phyloP scores from a whole-genome alignment of 2,329 filamentous ascomycete species.

The Berkeleyomyces basicola region DNA sequence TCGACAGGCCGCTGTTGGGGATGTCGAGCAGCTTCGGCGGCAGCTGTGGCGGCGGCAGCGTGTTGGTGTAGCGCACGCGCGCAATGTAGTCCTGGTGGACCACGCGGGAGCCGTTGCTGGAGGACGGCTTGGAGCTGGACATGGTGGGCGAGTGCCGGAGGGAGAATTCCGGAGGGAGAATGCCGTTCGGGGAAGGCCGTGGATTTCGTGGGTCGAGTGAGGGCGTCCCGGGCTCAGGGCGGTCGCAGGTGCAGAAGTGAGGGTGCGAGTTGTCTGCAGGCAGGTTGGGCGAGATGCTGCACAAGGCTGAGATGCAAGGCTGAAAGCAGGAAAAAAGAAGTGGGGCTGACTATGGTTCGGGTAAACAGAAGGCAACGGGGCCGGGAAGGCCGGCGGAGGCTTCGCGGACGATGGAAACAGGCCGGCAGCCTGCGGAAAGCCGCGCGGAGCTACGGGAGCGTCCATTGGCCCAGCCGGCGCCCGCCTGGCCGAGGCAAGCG shows the following conservation, averaged over 20 bases:
- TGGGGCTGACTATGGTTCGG: neutral
- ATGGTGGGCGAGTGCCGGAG: neutral
- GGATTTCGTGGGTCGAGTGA: neutral
- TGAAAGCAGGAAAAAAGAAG: neutral
- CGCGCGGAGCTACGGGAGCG: neutral
- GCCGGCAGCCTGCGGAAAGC: too few species aligned
- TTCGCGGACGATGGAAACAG: too few species aligned
- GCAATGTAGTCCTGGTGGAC: conserved; percentile 95
- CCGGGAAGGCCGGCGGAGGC: too few species aligned
- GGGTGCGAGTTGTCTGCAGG: neutral
- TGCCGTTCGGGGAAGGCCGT: neutral
- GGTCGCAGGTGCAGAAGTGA: too few species aligned
- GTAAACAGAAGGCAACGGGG: too few species aligned
- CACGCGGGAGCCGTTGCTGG: conserved; percentile 34
- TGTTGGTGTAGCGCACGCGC: conserved; percentile 87
- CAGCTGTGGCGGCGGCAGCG: conserved; percentile 81
- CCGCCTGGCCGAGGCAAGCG: too few species aligned
- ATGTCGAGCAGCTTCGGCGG: conserved; percentile 95
- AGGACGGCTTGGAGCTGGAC: conserved; percentile 9
- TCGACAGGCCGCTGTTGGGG: conserved; percentile 76
- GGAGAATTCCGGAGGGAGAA: neutral
- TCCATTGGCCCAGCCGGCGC: neutral
- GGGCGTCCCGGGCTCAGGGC: neutral
- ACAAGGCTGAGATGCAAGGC: conserved; percentile 8
- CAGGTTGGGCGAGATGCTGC: neutral